phyloP scores from a whole-genome alignment of 2,329 filamentous ascomycete species.

The Lecanicillium sp. region DNA sequence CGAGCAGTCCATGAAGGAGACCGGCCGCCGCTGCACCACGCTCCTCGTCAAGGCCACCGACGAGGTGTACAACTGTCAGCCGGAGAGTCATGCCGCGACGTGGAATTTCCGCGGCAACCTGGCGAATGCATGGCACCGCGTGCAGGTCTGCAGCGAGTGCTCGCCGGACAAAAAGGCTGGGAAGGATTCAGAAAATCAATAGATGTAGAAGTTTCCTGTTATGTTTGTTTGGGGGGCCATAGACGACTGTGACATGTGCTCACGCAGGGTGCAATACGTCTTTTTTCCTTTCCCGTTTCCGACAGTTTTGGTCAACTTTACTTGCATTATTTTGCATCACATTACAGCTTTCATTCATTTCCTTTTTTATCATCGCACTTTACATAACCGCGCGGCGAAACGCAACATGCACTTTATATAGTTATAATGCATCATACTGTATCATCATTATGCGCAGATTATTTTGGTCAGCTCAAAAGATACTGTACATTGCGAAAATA shows the following conservation, averaged over 20 bases:
- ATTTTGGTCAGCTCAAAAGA: not conserved
- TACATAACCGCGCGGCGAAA: not conserved
- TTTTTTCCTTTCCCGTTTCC: not conserved
- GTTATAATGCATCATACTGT: too few species aligned
- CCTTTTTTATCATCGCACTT: not conserved
- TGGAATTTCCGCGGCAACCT: conserved; percentile 61
- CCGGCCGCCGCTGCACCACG: conserved; percentile 36
- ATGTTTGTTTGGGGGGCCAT: not conserved
- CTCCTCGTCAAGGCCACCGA: conserved; percentile 62
- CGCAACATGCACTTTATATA: too few species aligned
- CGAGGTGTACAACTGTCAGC: conserved; percentile 61
- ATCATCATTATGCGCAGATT: too few species aligned
- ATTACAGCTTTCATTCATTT: not conserved
- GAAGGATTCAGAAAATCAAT: not conserved
- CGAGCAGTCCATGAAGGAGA: not conserved
- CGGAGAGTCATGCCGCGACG: conserved; percentile 52
- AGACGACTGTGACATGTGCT: too few species aligned
- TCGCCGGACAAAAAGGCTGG: conserved; percentile 9
- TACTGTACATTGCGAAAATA: conserved; percentile 11
- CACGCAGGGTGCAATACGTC: not conserved
- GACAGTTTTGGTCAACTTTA: too few species aligned
- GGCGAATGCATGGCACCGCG: conserved; percentile 61
- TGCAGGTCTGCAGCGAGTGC: conserved; percentile 35
- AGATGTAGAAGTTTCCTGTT: not conserved
- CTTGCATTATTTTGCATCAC: too few species aligned